phyloP scores from a whole-genome alignment of 805 yeast species.

The Pichia gijzeniarum region DNA sequence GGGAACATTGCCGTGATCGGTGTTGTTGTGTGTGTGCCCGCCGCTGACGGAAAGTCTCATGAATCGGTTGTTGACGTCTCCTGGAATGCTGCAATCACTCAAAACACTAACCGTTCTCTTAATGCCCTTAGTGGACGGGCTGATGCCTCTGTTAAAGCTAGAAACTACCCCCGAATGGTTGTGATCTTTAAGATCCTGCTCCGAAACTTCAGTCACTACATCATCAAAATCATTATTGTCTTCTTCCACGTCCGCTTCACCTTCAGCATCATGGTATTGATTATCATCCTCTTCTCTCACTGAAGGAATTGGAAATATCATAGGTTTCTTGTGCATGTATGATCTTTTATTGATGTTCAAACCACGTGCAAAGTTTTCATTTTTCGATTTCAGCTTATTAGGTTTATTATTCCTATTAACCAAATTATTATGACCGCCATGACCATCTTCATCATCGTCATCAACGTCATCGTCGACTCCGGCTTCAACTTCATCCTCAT shows the following conservation, averaged over 20 bases:
- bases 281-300: conserved; percentile 16
- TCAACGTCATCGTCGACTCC: conserved; percentile 1
- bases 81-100: not conserved
- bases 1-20: too few relatives aligned
- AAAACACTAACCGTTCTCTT: not conserved
- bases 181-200: not conserved
- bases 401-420: not conserved
- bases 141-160: not conserved
- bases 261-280: conserved; percentile 10
- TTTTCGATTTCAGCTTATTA: not conserved
- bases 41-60: too few relatives aligned
- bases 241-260: conserved; percentile 13
- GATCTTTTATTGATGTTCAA: conserved; percentile 1
- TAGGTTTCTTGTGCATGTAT: conserved; percentile 9
- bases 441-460: not conserved
- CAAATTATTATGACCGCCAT: conserved; percentile 11
- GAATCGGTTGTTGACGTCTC: too few relatives aligned
- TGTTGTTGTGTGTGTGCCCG: too few relatives aligned
- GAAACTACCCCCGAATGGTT: not conserved
- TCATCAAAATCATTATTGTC: conserved; percentile 40
- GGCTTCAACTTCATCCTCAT: conserved; percentile 6
- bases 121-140: not conserved
- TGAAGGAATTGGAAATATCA: conserved; percentile 10
- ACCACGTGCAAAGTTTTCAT: too few relatives aligned
- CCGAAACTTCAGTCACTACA: conserved; percentile 7